Evolutionary conservation across 352 stramenopile genomes (phyloP).

Genomic region (Thalassiosira livingstoniorum): DNA sequence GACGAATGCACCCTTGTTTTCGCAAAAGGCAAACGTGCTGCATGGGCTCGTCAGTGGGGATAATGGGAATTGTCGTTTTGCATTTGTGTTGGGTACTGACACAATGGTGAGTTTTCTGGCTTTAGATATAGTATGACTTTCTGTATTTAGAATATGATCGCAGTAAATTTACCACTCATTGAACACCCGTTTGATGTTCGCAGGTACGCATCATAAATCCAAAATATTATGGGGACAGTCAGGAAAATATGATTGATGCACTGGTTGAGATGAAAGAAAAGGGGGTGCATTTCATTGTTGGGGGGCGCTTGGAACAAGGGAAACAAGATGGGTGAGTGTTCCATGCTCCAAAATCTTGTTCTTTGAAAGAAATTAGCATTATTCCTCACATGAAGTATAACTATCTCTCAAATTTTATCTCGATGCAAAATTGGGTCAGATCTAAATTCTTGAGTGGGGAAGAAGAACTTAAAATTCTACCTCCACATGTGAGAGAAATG

Average conservation of each 20-base stretch:
- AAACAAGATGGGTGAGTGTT: slow-evolving; percentile 25
- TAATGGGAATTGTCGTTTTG: slow-evolving; percentile 34
- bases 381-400: background rate
- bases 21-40: slow-evolving; percentile 68
- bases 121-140: too few species aligned
- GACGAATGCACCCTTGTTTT: slow-evolving; percentile 78
- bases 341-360: background rate
- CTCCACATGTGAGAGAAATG: slow-evolving; percentile 63
- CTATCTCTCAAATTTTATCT: background rate
- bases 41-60: slow-evolving; percentile 23
- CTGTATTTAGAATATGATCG: too few species aligned
- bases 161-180: too few species aligned
- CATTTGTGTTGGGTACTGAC: slow-evolving; percentile 81
- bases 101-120: too few species aligned
- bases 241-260: slow-evolving; percentile 65
- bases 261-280: slow-evolving; percentile 60
- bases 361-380: background rate
- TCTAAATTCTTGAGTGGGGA: slow-evolving; percentile 70
- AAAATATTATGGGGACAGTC: slow-evolving; percentile 77
- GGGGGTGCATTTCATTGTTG: slow-evolving; percentile 78
- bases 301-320: slow-evolving; percentile 70
- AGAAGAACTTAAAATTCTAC: slow-evolving; percentile 66
- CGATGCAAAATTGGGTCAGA: background rate
- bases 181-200: too few species aligned
- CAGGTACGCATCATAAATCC: slow-evolving; percentile 79